These are phyloP conservation scores for Penicillium concentricum DNA, from an alignment of 2,329 filamentous ascomycete genomes.

Conservation along the genomic window DNA sequence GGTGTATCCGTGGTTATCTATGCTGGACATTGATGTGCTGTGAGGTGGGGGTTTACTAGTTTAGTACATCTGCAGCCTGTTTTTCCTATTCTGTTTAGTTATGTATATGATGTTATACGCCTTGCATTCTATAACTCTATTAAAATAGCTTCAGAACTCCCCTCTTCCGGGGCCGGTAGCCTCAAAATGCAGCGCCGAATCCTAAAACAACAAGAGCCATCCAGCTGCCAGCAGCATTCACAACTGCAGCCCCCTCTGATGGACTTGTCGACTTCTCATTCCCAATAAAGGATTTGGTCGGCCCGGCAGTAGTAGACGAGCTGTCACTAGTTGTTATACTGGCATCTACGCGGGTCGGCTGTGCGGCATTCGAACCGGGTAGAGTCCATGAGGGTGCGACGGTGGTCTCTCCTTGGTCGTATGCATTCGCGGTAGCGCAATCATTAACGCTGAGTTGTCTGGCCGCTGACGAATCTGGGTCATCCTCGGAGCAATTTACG, in stretches of 20 bases:
- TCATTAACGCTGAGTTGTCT: conserved; percentile 12
- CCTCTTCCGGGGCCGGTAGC: no score
- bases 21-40: neutral
- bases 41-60: neutral
- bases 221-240: conserved; percentile 14
- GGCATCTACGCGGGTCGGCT: conserved; percentile 1
- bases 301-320: neutral
- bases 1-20: conserved; percentile 12
- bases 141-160: neutral
- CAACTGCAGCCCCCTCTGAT: conserved; percentile 16
- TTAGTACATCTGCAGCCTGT: neutral
- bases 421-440: conserved; percentile 24
- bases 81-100: neutral
- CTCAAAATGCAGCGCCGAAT: conserved; percentile 12
- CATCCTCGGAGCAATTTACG: conserved; percentile 17
- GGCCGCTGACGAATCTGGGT: conserved; percentile 13
- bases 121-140: neutral
- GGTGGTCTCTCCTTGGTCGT: conserved; percentile 14
- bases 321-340: neutral
- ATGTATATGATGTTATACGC: neutral
- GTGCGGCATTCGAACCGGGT: conserved; percentile 9
- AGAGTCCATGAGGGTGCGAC: conserved; percentile 16
- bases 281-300: conserved; percentile 1
- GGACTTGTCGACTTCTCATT: conserved; percentile 11
- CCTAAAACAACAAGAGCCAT: conserved; percentile 16